Percentiles rank a stretch among this genome's conserved stretches.
These are phyloP conservation scores for Alternaria panax DNA, from an alignment of 2,329 filamentous ascomycete species.

Conservation along the genomic window DNA sequence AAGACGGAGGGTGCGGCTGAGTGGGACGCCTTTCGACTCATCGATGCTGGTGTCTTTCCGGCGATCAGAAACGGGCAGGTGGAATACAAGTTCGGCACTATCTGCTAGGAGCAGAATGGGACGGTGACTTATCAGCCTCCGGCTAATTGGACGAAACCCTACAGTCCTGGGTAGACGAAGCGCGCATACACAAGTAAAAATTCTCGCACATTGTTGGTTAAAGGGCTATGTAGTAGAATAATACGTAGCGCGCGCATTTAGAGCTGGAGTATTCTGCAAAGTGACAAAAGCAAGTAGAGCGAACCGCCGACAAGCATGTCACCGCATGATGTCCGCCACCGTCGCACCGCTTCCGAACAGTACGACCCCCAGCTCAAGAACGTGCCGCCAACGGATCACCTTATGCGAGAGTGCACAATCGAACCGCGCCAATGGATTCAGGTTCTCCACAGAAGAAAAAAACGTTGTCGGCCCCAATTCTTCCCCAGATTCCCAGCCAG, in stretches of 20 bases:
- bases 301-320: background rate
- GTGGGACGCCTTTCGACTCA: conserved; percentile 61
- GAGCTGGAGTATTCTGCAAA: background rate
- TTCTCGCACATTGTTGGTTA: conserved; percentile 2
- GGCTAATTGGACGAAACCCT: background rate
- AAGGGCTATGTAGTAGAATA: background rate
- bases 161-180: background rate
- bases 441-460: background rate
- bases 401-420: background rate
- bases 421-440: background rate
- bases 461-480: conserved; percentile 8
- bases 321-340: background rate
- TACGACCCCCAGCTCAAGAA: background rate
- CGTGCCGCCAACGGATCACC: background rate
- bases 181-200: background rate
- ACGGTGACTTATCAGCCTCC: conserved; percentile 1
- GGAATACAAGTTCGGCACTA: conserved; percentile 29
- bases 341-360: conserved; percentile 8
- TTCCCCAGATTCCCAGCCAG: conserved; percentile 7
- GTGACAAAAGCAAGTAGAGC: background rate
- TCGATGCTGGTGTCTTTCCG: conserved; percentile 62
- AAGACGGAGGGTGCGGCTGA: conserved; percentile 63
- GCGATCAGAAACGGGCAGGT: conserved; percentile 27
- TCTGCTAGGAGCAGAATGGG: conserved; percentile 23
- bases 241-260: background rate